Conservation (phyloP, 2,329 filamentous ascomycete genomes). For the Fusarium azukiicola region DNA sequence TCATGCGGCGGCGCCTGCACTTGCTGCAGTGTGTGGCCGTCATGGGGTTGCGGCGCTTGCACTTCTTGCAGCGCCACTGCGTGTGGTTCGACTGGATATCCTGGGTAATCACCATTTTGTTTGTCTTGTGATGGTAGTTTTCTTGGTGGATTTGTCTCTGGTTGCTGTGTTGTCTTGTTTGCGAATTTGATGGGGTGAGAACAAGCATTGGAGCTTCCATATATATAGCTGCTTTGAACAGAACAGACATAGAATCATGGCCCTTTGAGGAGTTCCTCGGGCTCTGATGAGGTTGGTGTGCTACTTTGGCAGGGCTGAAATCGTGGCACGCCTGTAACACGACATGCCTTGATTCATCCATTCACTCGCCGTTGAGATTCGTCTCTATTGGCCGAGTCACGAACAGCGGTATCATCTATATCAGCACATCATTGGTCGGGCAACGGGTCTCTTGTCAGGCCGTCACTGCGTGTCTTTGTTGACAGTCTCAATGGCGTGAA, state of each 20-base stretch:
- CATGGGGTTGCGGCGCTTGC: conserved; percentile 3
- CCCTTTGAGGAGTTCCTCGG: background rate
- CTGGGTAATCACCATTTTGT: background rate
- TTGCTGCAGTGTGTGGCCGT: background rate
- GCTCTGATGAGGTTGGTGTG: background rate
- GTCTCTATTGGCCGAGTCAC: conserved; percentile 7
- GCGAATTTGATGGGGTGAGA: background rate
- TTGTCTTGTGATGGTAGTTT: rapidly evolving
- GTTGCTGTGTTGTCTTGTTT: background rate
- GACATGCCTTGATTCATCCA: conserved; percentile 12
- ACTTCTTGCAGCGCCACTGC: conserved; percentile 4
- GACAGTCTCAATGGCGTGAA: too few relatives aligned
- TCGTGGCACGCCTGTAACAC: background rate
- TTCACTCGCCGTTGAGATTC: background rate
- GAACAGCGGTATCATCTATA: background rate
- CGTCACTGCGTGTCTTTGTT: background rate
- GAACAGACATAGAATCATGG: background rate
- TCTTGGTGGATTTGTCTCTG: background rate
- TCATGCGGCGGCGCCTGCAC: background rate
- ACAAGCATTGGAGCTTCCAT: background rate
- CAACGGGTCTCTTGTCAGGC: background rate
- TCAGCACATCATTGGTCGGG: background rate
- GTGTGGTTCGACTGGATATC: background rate
- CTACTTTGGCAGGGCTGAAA: conserved; percentile 9
- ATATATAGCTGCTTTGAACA: background rate